Evolutionary conservation across 2,329 filamentous ascomycete species (phyloP).

Genomic region (Cordyceps fumosorosea): DNA sequence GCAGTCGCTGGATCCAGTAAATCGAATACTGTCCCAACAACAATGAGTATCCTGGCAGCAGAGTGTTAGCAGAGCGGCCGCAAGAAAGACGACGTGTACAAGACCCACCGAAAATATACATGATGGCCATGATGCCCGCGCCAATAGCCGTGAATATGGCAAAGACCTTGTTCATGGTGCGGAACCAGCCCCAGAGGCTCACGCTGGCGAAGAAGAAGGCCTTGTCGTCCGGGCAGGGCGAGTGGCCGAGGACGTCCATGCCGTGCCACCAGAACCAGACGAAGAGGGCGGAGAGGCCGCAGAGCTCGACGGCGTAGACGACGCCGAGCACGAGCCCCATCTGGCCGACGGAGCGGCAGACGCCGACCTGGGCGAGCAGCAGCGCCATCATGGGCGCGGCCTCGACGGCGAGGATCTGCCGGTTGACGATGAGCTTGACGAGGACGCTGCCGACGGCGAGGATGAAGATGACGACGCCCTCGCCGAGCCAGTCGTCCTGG

Average conservation of each 20-base stretch:
- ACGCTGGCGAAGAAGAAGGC: conserved; percentile 24
- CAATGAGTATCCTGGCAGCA: background rate
- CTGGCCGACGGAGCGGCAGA: conserved; percentile 16
- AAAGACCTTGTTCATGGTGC: conserved; percentile 20
- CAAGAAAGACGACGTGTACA: no score
- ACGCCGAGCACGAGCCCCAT: conserved; percentile 13
- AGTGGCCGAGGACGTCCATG: conserved; percentile 18
- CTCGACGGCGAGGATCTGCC: conserved; percentile 18
- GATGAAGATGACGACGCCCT: conserved; percentile 20
- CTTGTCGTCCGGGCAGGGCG: conserved; percentile 19
- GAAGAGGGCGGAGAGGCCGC: conserved; percentile 16
- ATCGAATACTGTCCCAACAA: background rate
- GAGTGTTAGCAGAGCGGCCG: background rate
- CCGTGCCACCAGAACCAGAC: conserved; percentile 22
- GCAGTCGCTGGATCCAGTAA: background rate
- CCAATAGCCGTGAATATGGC: conserved; percentile 16
- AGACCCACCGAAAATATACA: conserved; percentile 12
- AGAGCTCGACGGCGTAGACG: conserved; percentile 18
- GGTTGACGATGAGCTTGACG: conserved; percentile 12
- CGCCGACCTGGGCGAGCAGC: conserved; percentile 18
- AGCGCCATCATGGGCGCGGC: conserved; percentile 20
- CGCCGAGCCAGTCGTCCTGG: conserved; percentile 18
- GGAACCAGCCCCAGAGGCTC: conserved; percentile 22
- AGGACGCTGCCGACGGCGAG: conserved; percentile 19
- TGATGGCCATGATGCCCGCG: conserved; percentile 9